Evolutionary conservation across 352 stramenopile species (phyloP), one percentile per base, ranked within the genome.

Genomic region (Detonula confervacea): DNA sequence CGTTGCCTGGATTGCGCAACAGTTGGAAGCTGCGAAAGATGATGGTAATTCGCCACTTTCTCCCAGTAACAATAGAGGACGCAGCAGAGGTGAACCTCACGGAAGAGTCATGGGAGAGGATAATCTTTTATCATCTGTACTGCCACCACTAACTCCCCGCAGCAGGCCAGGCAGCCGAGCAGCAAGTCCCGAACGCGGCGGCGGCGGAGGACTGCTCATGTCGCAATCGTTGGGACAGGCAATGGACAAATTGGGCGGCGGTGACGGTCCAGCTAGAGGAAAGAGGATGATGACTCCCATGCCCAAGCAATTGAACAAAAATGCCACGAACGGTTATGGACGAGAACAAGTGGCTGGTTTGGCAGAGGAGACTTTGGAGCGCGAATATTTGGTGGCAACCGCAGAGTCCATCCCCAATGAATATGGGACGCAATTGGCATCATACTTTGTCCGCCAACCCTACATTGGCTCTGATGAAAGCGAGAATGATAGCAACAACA

Each of bases 391-490:
- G 59, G 52, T 81, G 2, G 52, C 77, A 29, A 83, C 85, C 0
- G 67, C 73, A 0, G 59, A 66, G 12, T 78, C 65, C 27, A 80
- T 84, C 24, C 73, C 83, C 1, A 83, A 85, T 65, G 85, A 91
- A 49, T 93, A 83, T 52, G 65, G 72, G 6, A 77, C 69, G 0
- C 30, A 73, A 4, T 52, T 86, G 39, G 85, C 81, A 6, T 86
- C 74, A 12, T 93, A 86, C 56, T 44, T 84, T 55, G 77, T 91
- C 16, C 54, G 83, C 20, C 33, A 65, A 11, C 88, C 88, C 1
- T 88, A 90, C 62, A 68, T 80, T 22, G 42, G 64, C 12, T 37
- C 37, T 16, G 16, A 64, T n/a, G 24, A 54, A 37, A 25, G 11
- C 29, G 62, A 69, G 22, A 18, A 59, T 1, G 1, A 9, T 56